A percentile compares a stretch with the other conserved stretches of the same genome.
phyloP scores from a whole-genome alignment of 768 basidiomycete genomes.

The Roridomyces roridus region DNA sequence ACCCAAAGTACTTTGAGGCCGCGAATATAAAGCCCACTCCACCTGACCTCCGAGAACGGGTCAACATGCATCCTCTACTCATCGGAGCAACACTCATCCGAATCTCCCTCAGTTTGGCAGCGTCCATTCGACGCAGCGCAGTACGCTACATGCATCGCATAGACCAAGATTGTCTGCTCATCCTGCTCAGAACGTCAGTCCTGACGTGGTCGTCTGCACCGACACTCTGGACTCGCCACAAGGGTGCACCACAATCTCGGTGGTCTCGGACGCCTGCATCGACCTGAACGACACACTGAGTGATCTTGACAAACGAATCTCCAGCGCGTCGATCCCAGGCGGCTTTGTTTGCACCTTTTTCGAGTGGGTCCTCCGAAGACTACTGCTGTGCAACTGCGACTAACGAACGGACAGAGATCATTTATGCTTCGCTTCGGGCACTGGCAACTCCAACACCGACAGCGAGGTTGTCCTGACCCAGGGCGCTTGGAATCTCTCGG shows the following conservation, averaged over 20 bases:
- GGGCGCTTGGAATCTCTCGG: neutral
- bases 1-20: too few species aligned
- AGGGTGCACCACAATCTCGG: neutral
- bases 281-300: neutral
- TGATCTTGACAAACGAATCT: neutral
- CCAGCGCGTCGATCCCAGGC: neutral
- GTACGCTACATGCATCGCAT: too few species aligned
- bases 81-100: too few species aligned
- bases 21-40: too few species aligned
- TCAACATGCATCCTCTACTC: too few species aligned
- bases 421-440: neutral
- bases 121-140: too few species aligned
- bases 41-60: too few species aligned
- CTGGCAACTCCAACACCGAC: neutral
- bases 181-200: too few species aligned
- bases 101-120: too few species aligned
- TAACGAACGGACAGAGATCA: neutral
- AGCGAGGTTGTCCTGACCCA: conserved; percentile 5
- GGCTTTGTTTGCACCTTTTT: conserved; percentile 5
- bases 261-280: conserved; percentile 4
- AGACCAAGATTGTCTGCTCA: too few species aligned
- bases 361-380: neutral
- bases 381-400: neutral
- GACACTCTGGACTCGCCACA: neutral
- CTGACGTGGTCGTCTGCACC: neutral